Conservation (phyloP, 2,329 filamentous ascomycete genomes). For the Phoma herbarum region DNA sequence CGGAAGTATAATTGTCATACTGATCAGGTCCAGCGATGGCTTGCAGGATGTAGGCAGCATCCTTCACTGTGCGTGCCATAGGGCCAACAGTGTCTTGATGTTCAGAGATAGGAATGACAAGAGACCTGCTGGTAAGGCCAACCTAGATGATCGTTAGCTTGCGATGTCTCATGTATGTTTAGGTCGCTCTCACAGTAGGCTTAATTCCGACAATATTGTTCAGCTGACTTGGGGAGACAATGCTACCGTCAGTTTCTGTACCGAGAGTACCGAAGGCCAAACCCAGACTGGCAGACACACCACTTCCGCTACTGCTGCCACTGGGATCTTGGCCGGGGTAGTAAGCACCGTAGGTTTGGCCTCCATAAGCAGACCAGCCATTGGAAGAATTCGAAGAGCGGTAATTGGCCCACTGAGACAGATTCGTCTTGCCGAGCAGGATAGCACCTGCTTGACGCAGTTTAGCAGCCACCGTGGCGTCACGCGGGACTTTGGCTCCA, state of each 20-base stretch:
- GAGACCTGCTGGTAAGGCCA: constrained; percentile 67
- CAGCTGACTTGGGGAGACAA: constrained; percentile 63
- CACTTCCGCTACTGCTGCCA: constrained; percentile 61
- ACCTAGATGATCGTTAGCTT: constrained; percentile 40
- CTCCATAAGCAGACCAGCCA: constrained; percentile 72
- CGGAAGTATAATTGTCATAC: constrained; percentile 66
- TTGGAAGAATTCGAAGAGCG: constrained; percentile 65
- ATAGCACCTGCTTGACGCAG: constrained; percentile 69
- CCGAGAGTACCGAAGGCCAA: constrained; percentile 68
- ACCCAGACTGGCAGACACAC: constrained; percentile 66
- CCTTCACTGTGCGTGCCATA: constrained; percentile 66
- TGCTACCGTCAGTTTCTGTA: constrained; percentile 70
- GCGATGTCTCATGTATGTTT: too few species aligned
- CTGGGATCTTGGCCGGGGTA: constrained; percentile 67
- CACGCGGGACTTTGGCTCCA: constrained; percentile 64
- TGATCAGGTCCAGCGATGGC: constrained; percentile 65
- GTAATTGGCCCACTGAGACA: constrained; percentile 72
- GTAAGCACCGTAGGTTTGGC: constrained; percentile 70
- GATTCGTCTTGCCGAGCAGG: constrained; percentile 71
- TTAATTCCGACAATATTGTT: constrained; percentile 72
- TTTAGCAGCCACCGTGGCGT: constrained; percentile 67
- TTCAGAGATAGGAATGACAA: constrained; percentile 71
- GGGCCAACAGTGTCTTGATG: constrained; percentile 66
- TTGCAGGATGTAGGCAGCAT: constrained; percentile 65
- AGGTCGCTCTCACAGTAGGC: constrained; percentile 55